Evolutionary conservation across 768 basidiomycete genomes (phyloP), one percentile per base, ranked within the genome.

Genomic region (Tricholoma matsutake): DNA sequence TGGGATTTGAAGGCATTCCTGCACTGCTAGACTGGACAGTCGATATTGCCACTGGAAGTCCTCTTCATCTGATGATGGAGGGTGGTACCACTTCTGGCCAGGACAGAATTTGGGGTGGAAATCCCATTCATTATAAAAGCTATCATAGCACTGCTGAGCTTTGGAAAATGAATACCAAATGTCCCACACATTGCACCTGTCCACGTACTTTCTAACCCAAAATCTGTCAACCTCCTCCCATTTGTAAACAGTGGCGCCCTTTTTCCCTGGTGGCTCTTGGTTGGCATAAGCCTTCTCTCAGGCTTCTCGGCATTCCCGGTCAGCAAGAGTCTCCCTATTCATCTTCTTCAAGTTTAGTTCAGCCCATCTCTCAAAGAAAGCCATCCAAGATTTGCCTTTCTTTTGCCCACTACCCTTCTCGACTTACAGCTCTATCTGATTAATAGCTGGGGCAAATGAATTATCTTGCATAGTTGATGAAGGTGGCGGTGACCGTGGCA

Each of bases 181-280:
- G 34, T 55, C 32, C 37, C 13, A 6, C 2, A 55, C 54, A 35
- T 55, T 20, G 14, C 22, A 20, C 25, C 37, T 34, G 32, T 55
- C 25, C 8, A 55, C 54, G 14, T 16, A 18, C 25, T 55, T 55
- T 18, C 32, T 55, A 55, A 35, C 18, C 54, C 54, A 55, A 55
- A 55, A 55, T 55, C 54, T 16, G 14, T 55, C 54, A 20, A 35
- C 54, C 22, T 55, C 25, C 54, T 35, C 54, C 54, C 32, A 35
- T 35, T 55, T 32, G 10, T 35, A 55, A 14, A 55, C 54, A 55
- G 10, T 20, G 32, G 54, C 18, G 5, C 54, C 54, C 22, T 35
- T 55, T 28, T 35, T 35, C 54, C 54, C 54, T 55, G 54, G 54
- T 32, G 37, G 32, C 10, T 55, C 18, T 11, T 34, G 32, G 22